Base-by-base conservation (phyloP, 371 early-diverging fungal species). In the Parasitella parasitica region DNA sequence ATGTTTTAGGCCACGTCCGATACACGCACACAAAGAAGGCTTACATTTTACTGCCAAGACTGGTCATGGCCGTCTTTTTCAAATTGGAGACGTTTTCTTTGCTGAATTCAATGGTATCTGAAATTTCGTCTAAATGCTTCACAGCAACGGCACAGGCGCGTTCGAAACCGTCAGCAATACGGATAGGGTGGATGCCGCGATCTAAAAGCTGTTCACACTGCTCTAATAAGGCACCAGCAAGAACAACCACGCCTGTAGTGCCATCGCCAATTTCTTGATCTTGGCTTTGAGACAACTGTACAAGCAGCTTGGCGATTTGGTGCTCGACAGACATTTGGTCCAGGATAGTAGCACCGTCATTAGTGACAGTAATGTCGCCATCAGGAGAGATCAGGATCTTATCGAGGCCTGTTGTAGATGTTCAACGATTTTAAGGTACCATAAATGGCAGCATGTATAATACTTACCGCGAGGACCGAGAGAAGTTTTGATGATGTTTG, bases 261-360 rank as follows among this genome's bases (percentile, higher is more conserved):
- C 99, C 99, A 81, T 99, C 99, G 61, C 99, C 99, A 76, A 99
- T 97, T 83, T 99, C 99, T 71, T 99, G 97, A 83, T 99, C 99
- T 85, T 99, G 99, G 61, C 95, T 90, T 82, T 97, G 92, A 59
- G 97, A 97, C 52, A 99, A 83, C 78, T 99, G 97, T 15, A 99
- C 98, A 56, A 99, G 80, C 20, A 99, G 86, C 78, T 96, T 97
- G 20, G 99, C 98, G 69, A 99, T 97, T 77, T 99, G 98, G 80
- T 99, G 98, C 67, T 97, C 95, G 37, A 99, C 97, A 48, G 97
- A 95, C 99, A 99, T 99, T 74, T 98, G 93, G 72, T 89, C 85
- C 62, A 99, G 83, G 75, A 99, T 99, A 12, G 99, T 99, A n/a
- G 99, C 99, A 49, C 99, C 99, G 75, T 99, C 99, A 81, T 99